These are phyloP conservation scores for Teratosphaeria viscida DNA, from an alignment of 2,329 filamentous ascomycete genomes.

Conservation along the genomic window DNA sequence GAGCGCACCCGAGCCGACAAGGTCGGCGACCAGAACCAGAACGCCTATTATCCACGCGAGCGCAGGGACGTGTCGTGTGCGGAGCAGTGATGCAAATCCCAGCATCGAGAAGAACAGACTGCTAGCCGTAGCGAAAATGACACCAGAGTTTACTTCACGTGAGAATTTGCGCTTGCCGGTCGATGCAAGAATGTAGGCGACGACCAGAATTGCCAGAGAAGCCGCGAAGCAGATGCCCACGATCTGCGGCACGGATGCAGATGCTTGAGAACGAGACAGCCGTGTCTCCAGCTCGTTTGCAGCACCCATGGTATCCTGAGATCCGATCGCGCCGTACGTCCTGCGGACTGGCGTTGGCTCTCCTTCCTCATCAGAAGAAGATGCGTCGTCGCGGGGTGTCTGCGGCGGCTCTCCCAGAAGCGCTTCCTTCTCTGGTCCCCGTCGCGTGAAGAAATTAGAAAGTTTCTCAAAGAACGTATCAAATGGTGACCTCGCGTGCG, in stretches of 20 bases:
- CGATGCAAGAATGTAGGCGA: conserved; percentile 54
- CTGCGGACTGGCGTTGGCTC: background rate
- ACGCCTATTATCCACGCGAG: conserved; percentile 37
- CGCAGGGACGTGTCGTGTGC: conserved; percentile 36
- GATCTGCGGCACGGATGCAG: conserved; percentile 12
- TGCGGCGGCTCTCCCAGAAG: background rate
- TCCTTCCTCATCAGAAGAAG: conserved; percentile 22
- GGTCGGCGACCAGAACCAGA: conserved; percentile 36
- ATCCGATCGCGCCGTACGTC: conserved; percentile 3
- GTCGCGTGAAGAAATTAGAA: conserved; percentile 23
- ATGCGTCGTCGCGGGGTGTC: conserved; percentile 12
- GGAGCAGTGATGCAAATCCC: conserved; percentile 48
- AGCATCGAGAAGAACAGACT: conserved; percentile 55
- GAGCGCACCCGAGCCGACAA: conserved; percentile 42
- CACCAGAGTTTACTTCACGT: conserved; percentile 63
- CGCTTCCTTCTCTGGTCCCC: conserved; percentile 16
- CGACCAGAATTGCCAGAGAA: conserved; percentile 52
- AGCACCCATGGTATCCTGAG: background rate
- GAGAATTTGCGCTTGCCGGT: conserved; percentile 59
- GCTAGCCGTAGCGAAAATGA: conserved; percentile 57
- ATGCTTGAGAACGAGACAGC: background rate
- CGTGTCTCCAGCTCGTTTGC: background rate
- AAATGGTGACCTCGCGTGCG: conserved; percentile 56
- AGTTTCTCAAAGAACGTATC: conserved; percentile 49
- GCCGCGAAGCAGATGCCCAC: conserved; percentile 46